Base-by-base conservation (phyloP, 108 stramenopile species). In the Pseudonitzschia pungens region DNA sequence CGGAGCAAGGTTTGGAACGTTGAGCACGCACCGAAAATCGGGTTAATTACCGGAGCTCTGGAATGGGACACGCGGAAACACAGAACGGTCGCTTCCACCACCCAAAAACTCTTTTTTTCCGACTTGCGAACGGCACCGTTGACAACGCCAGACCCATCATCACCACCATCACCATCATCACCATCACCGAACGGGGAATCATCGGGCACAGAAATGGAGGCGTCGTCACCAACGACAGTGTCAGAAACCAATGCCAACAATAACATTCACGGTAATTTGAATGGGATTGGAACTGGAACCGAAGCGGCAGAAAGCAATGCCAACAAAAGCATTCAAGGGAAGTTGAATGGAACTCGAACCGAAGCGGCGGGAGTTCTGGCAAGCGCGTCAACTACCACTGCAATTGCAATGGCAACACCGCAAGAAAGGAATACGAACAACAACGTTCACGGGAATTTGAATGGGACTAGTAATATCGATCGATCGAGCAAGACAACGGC, bases 141-240 rank as follows among this genome's bases (percentile, higher is more conserved):
- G 28, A 43, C 16, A 16, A 4, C 20, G 33, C 22, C 16, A 22
- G 4, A 4, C 5, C 33, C 20, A 12, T 3, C 24, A 26, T 12
- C 22, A 15, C 7, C 65, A 51, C n/a, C 50, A 10, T 16, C 50
- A n/a, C 6, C 50, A 51, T 1, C 16, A n/a, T 3, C 1, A n/a
- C 4, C 16, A 83, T 64, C 89, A 85, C 51, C 86, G 66, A 53
- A 74, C 79, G 26, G 77, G 26, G 77, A 60, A 24, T 90, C 62
- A 18, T 78, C 64, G 69, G 87, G 68, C 20, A 58, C 9, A 31
- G 8, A 31, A 58, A 22, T 21, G 0, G 27, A n/a, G n/a, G n/a
- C n/a, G n/a, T n/a, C 27, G 24, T 7, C 21, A 58, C 26, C 57
- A 26, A 58, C 15, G 27, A 27, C 27, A n/a, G n/a, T n/a, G n/a